These are phyloP conservation scores for Aotearoamyces nothofagi DNA, from an alignment of 2,329 filamentous ascomycete genomes.

Conservation along the genomic window DNA sequence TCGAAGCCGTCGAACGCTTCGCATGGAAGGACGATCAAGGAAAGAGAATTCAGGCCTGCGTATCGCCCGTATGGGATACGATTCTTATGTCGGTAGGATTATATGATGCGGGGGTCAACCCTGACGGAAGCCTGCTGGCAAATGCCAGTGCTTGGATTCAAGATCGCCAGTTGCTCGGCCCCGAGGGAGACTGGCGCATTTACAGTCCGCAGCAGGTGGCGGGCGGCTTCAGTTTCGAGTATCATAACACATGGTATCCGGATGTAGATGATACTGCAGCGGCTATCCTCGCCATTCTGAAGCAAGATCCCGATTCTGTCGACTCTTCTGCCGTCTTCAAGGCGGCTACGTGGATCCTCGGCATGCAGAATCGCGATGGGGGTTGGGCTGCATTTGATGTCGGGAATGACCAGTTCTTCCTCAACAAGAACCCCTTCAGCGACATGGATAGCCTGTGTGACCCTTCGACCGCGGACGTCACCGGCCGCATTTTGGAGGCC, in stretches of 20 bases:
- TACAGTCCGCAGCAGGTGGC: conserved; percentile 10
- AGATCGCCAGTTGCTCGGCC: conserved; percentile 12
- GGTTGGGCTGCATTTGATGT: conserved; percentile 22
- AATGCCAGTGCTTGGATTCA: too few relatives aligned
- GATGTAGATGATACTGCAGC: conserved; percentile 21
- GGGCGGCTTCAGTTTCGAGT: conserved; percentile 20
- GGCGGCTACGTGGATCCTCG: conserved; percentile 15
- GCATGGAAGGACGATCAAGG: conserved; percentile 13
- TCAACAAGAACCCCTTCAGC: conserved; percentile 22
- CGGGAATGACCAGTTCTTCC: conserved; percentile 18
- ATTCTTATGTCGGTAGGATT: conserved; percentile 19
- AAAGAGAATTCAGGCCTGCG: conserved; percentile 15
- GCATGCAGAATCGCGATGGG: conserved; percentile 23
- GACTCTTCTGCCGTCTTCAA: background rate
- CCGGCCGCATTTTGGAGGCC: conserved; percentile 16
- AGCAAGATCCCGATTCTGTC: conserved; percentile 8
- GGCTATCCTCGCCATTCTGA: conserved; percentile 16
- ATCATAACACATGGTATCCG: conserved; percentile 18
- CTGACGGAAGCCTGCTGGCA: too few relatives aligned
- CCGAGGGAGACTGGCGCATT: conserved; percentile 18
- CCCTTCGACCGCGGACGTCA: conserved; percentile 20
- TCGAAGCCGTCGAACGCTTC: conserved; percentile 18
- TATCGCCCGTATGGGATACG: conserved; percentile 22
- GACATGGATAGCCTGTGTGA: conserved; percentile 22
- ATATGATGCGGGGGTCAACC: conserved; percentile 11